Base-by-base conservation (phyloP, 169 alveolate species). In the Eimeria praecox region DNA sequence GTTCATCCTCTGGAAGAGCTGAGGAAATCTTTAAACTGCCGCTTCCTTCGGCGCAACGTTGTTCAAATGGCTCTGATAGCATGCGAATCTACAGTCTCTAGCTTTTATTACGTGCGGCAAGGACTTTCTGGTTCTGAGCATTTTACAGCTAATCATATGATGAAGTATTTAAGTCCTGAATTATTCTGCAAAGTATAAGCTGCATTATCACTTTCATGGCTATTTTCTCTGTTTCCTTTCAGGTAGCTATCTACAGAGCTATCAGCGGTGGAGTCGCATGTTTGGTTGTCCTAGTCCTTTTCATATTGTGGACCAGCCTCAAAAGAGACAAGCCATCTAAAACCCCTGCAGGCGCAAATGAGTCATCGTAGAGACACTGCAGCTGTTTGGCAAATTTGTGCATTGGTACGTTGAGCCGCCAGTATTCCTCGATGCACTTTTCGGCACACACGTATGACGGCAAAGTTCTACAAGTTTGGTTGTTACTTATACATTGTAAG, bases 21-120 rank as follows among this genome's bases (percentile, higher is more conserved):
- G 10, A 69, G 33, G 66, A 18, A 87, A 44, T 59, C 78, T 18
- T 38, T 87, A 66, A 87, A 40, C 33, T 87, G 93, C 82, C 93
- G 93, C 83, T 87, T 87, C 64, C 93, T 87, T 87, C 49, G 93
- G 82, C 78, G 93, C 18, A 87, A 87, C 71, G 30, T 87, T 62
- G 49, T 87, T 10, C 93, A 87, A 40, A 40, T 87, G 35, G 82
- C 93, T 10, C 16, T 35, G 8, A 24, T 87, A 56, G 66, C 64
- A 12, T 87, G 93, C 83, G 93, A 87, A 27, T 87, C 93, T 24
- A 62, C 82, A 59, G 64, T 87, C 44, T 59, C 59, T 16, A 62
- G 33, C n/a, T 87, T 87, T 42, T 87, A 87, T 40, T 62, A 87
- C 20, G 93, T 87, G 93, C n/a, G 93, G 2, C 75, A 38, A 33